Base-by-base conservation (phyloP, 2,329 filamentous ascomycete species). In the Cytospora chrysosperma region DNA sequence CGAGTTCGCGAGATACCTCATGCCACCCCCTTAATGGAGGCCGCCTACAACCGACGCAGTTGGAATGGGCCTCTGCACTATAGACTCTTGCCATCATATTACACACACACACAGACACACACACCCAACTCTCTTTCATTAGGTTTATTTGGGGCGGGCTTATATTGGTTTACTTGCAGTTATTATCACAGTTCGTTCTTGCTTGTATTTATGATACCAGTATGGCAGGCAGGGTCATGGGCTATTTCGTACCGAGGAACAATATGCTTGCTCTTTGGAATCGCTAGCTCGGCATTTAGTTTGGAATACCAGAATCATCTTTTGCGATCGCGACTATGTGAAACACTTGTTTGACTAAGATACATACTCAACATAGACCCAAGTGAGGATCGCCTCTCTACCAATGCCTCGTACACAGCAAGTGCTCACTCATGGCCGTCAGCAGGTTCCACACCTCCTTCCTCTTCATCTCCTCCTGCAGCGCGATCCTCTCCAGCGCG, bases 391-490 rank as follows among this genome's bases (percentile, higher is more conserved):
- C n/a, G n/a, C n/a, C n/a, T n/a, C n/a, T 17, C 50, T 15, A 93
- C 89, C 90, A 92, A 74, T 92, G 89, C 59, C 88, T 81, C 56
- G 87, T 85, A 68, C 84, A 85, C 4, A 92, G 73, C 24, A 93
- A 72, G 74, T 88, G 85, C 72, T 91, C 89, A 67, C 85, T 84
- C 82, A 89, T 88, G n/a, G 79, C 77, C 49, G 82, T 83, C 61
- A 90, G 74, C 61, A 88, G 78, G 54, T 85, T 83, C 80, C 90
- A 93, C 17, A 92, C 83, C 69, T 91, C 88, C 77, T 94, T 96
- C 62, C 92, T 82, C 79, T 95, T 96, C 78, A 96, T 84, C 7
- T 91, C 90, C 76, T 97, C 92, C 62, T 89, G 84, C n/a, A 95
- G 79, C 1, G 90, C 86, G 68, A 99, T 90, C 69, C 93, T 88